These are phyloP conservation scores for Nectriaceae sp. DNA, from an alignment of 2,329 filamentous ascomycete species.

Conservation along the genomic window DNA sequence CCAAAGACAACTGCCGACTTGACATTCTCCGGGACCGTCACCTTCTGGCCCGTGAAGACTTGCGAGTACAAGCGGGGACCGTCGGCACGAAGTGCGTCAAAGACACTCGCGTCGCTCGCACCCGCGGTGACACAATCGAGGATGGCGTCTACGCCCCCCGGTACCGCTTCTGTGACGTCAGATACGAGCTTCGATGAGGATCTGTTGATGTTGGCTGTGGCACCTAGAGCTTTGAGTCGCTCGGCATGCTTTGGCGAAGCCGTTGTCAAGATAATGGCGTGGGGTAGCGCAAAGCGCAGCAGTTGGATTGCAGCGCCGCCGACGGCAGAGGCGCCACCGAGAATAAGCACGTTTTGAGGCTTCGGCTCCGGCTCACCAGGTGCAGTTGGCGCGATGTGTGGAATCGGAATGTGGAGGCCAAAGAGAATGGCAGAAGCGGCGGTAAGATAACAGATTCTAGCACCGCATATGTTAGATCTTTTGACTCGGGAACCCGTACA, in stretches of 20 bases:
- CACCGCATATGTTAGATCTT: background rate
- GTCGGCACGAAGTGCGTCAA: conserved; percentile 2
- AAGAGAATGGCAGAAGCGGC: conserved; percentile 19
- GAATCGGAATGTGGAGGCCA: conserved; percentile 18
- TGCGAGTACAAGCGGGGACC: conserved; percentile 18
- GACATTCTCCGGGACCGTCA: conserved; percentile 9
- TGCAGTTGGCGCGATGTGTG: conserved; percentile 12
- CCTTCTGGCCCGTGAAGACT: conserved; percentile 16
- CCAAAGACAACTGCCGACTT: conserved; percentile 13
- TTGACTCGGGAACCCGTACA: background rate
- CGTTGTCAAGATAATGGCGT: conserved; percentile 13
- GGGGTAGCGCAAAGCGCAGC: conserved; percentile 18
- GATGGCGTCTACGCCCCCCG: conserved; percentile 20
- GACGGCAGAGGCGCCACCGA: conserved; percentile 21
- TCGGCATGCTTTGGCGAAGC: conserved; percentile 12
- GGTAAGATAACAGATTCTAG: conserved; percentile 22
- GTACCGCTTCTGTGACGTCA: conserved; percentile 1
- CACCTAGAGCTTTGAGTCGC: conserved; percentile 13
- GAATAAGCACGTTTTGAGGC: conserved; percentile 16
- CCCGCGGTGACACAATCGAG: conserved; percentile 22
- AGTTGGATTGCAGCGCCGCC: conserved; percentile 22
- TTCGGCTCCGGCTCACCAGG: conserved; percentile 1
- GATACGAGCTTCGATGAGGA: conserved; percentile 4
- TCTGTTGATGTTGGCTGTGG: conserved; percentile 12
- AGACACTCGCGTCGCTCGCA: conserved; percentile 8